Percentiles rank a stretch among this genome's conserved stretches.
phyloP scores from a whole-genome alignment of 2,329 filamentous ascomycete genomes.

The Fusarium sp. region DNA sequence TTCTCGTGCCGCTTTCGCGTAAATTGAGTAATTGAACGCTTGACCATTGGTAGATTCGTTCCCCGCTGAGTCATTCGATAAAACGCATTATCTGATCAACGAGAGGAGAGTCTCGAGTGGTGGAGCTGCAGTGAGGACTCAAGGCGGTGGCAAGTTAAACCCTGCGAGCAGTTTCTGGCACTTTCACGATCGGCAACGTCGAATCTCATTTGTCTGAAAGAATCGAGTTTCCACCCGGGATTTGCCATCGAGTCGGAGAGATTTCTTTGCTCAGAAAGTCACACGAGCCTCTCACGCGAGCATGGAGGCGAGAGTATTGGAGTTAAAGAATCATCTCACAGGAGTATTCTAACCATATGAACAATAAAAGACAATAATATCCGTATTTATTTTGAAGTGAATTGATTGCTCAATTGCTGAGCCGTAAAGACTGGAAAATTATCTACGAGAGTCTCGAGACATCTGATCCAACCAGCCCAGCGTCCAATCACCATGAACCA shows the following conservation, averaged over 20 bases:
- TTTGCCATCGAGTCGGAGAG: constrained; percentile 12
- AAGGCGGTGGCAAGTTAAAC: constrained; percentile 27
- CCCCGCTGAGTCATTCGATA: constrained; percentile 38
- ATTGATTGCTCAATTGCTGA: too few relatives aligned
- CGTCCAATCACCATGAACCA: constrained; percentile 24
- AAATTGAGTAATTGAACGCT: constrained; percentile 42
- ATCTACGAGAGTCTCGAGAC: background rate
- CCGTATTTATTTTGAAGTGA: too few relatives aligned
- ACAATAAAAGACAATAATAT: too few relatives aligned
- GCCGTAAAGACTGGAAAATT: background rate
- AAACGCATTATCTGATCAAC: constrained; percentile 22
- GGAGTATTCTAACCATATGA: too few relatives aligned
- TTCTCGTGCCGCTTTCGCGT: constrained; percentile 52
- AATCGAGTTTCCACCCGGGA: background rate
- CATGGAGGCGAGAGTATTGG: background rate
- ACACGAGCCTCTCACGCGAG: constrained; percentile 35
- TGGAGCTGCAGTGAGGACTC: background rate
- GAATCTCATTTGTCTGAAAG: background rate
- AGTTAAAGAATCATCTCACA: too few relatives aligned
- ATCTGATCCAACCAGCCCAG: background rate
- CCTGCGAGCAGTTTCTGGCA: constrained; percentile 13
- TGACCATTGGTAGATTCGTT: constrained; percentile 10
- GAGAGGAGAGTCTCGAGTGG: constrained; percentile 2
- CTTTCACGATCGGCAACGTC: constrained; percentile 13
- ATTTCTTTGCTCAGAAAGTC: constrained; percentile 1